These are phyloP conservation scores for Aspergillus latus DNA, from an alignment of 2,329 filamentous ascomycete genomes.

Conservation along the genomic window DNA sequence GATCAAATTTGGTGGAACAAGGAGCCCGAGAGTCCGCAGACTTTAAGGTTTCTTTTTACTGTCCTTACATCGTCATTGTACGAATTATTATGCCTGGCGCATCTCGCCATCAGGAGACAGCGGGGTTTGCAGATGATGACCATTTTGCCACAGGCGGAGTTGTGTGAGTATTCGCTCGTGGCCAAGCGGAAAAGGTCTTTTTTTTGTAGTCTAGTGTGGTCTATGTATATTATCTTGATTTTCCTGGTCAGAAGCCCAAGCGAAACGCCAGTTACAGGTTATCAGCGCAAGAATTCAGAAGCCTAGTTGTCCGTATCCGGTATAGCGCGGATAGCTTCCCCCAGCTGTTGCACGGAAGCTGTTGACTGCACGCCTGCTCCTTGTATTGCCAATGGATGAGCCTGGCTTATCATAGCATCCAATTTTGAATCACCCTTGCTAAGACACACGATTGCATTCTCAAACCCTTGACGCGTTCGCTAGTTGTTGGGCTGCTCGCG, in stretches of 20 bases:
- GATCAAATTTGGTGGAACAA: conserved; percentile 92
- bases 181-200: neutral
- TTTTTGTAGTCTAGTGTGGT: neutral
- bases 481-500: conserved; percentile 11
- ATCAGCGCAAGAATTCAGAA: neutral
- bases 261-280: neutral
- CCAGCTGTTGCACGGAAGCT: conserved; percentile 24
- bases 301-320: conserved; percentile 25
- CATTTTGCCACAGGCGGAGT: neutral
- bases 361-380: conserved; percentile 17
- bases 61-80: neutral
- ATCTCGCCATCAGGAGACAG: neutral
- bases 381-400: conserved; percentile 1
- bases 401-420: conserved; percentile 3
- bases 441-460: neutral
- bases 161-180: neutral
- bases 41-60: conserved; percentile 45
- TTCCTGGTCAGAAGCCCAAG: neutral
- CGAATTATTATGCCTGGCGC: neutral
- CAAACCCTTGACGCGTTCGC: conserved; percentile 4
- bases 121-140: neutral
- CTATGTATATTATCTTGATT: conserved; percentile 15
- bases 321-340: conserved; percentile 34
- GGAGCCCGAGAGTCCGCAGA: conserved; percentile 80
- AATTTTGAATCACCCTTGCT: neutral